A percentile compares a stretch with the other conserved stretches of the same genome.
Conservation (phyloP, 1,139 yeast species). For the Sugiyamaella xylanicola region DNA sequence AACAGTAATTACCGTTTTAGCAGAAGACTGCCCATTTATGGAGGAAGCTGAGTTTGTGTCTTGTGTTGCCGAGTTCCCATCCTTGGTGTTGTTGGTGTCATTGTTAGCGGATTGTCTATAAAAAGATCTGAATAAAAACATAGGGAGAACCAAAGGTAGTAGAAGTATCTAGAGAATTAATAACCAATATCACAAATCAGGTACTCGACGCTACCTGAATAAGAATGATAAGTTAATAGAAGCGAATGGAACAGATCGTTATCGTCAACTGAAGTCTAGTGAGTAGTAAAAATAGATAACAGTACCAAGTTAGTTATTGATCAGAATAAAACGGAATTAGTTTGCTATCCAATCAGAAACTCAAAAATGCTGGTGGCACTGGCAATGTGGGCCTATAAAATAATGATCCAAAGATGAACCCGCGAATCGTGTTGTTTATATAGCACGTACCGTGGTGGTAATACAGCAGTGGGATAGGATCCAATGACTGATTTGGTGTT, state of each 20-base stretch:
- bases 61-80: not conserved
- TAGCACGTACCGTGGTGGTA: not conserved
- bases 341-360: too few species aligned
- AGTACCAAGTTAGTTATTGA: too few species aligned
- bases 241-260: too few species aligned
- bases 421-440: slow-evolving; percentile 16
- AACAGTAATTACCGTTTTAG: slow-evolving; percentile 15
- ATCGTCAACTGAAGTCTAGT: too few species aligned
- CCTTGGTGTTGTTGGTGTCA: slow-evolving; percentile 1
- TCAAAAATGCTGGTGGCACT: too few species aligned
- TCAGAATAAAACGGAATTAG: too few species aligned
- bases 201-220: too few species aligned
- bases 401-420: not conserved
- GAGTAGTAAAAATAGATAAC: too few species aligned
- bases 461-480: not conserved
- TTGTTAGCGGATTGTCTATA: slow-evolving; percentile 9
- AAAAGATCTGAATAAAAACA: slow-evolving; percentile 14
- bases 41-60: slow-evolving; percentile 2
- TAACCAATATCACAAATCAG: too few species aligned
- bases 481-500: slow-evolving; percentile 14
- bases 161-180: not conserved
- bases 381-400: too few species aligned
- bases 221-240: too few species aligned
- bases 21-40: slow-evolving; percentile 8
- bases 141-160: too few species aligned